Conservation (phyloP, 2,329 filamentous ascomycete genomes). For the Karstenula rhodostoma region DNA sequence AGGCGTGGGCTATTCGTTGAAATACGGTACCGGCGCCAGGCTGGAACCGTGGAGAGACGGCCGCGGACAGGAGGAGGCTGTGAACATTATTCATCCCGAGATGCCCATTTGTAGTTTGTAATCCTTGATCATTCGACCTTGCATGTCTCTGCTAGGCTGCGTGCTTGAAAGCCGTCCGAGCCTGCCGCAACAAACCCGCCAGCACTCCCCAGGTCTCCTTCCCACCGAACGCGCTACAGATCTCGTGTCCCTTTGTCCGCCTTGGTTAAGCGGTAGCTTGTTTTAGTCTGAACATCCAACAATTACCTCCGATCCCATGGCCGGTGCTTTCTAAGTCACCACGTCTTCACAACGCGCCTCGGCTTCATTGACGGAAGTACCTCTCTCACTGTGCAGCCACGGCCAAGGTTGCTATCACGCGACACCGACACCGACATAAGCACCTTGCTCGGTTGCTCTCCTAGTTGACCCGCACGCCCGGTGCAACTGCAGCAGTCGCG, state of each 20-base stretch:
- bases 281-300: not conserved
- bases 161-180: constrained; percentile 16
- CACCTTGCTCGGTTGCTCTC: constrained; percentile 6
- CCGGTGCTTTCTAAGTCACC: not conserved
- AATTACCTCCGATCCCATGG: not conserved
- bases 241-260: constrained; percentile 18
- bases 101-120: constrained; percentile 6
- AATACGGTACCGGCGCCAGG: not conserved
- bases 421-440: constrained; percentile 17
- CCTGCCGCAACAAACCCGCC: constrained; percentile 8
- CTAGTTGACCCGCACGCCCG: not conserved
- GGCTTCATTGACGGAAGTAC: constrained; percentile 10
- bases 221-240: constrained; percentile 18
- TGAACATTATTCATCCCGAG: constrained; percentile 22
- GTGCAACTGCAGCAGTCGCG: not conserved
- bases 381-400: not conserved
- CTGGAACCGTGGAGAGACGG: constrained; percentile 16
- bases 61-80: constrained; percentile 23
- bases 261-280: constrained; percentile 12
- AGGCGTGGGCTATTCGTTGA: not conserved
- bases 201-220: constrained; percentile 2
- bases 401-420: constrained; percentile 10
- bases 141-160: constrained; percentile 7
- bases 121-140: constrained; percentile 6
- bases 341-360: not conserved